Evolutionary conservation across 345 rosid genomes (phyloP), one percentile per base, ranked within the genome.

Genomic region (Lenwebbia sp.): DNA sequence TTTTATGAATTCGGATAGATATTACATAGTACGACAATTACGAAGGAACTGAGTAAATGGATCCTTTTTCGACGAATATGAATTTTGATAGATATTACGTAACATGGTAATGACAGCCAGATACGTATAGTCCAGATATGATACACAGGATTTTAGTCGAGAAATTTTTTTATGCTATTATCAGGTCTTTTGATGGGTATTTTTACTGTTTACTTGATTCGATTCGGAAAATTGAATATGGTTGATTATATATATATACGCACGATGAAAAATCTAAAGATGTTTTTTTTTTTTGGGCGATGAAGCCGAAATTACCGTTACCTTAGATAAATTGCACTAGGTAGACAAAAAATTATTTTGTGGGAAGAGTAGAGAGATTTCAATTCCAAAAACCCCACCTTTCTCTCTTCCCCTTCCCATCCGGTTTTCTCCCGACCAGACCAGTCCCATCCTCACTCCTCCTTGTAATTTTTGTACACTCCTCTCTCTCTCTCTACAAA

Each of bases 381-480:
- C 11, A 37, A 37, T 33, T 56, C 78, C 86, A 76, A 33, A 85
- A 82, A 14, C 75, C 57, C 76, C 62, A 41, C 57, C 83, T 86
- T 54, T 85, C 78, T 83, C 75, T 26, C 44, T 47, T 82, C 84
- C 65, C 87, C 82, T 50, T 83, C 83, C 85, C 83, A 50, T 83
- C 54, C 86, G 83, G 84, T 85, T 85, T 88, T 84, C 86, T 23
- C 85, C 91, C 90, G 91, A 92, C 89, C 91, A 89, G 91, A 88
- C 82, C 75, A 88, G 92, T 89, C 92, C 88, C 87, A 87, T 87
- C 89, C 82, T 57, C 78, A 22, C 70, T 85, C 74, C 84, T 87
- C 86, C 76, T 86, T 86, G 84, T 78, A 44, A 86, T 84, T 85
- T 89, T 90, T 90, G 89, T 89, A 85, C 89, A 56, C 84, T 85